Conservation (phyloP, 768 basidiomycete species). For the Lyophyllum atratum region DNA sequence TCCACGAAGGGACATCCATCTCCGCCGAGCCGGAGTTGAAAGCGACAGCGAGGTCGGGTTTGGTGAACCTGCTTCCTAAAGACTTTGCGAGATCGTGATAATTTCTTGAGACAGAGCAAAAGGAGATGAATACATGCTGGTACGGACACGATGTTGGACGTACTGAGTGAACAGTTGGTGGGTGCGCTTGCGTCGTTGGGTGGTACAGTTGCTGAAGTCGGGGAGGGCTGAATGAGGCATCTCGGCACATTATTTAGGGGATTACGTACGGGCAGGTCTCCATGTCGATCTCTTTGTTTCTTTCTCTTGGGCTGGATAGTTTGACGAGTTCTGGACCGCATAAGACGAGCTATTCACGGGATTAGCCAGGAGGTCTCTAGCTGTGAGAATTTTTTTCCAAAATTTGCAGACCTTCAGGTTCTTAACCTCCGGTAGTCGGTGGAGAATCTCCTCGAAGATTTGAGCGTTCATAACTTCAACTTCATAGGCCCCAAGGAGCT, state of each 20-base stretch:
- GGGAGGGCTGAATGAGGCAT: neutral
- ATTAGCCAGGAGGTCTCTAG: neutral
- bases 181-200: conserved; percentile 23
- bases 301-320: neutral
- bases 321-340: conserved; percentile 8
- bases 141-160: neutral
- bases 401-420: conserved; percentile 22
- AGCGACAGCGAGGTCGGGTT: conserved; percentile 36
- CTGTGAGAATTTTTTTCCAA: neutral
- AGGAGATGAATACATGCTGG: neutral
- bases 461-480: conserved; percentile 20
- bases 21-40: conserved; percentile 36
- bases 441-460: conserved; percentile 37
- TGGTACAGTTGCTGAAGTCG: conserved; percentile 25
- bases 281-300: conserved; percentile 19
- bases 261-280: conserved; percentile 31
- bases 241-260: neutral
- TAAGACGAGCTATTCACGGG: conserved; percentile 4
- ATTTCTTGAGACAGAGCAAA: conserved; percentile 19
- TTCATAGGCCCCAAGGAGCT: conserved; percentile 30
- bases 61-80: conserved; percentile 17
- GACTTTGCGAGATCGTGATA: conserved; percentile 29
- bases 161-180: conserved; percentile 27
- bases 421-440: conserved; percentile 33
- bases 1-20: conserved; percentile 23